These are phyloP conservation scores for Gossypium herbaceum DNA, from an alignment of 345 rosid genomes.

Conservation along the genomic window DNA sequence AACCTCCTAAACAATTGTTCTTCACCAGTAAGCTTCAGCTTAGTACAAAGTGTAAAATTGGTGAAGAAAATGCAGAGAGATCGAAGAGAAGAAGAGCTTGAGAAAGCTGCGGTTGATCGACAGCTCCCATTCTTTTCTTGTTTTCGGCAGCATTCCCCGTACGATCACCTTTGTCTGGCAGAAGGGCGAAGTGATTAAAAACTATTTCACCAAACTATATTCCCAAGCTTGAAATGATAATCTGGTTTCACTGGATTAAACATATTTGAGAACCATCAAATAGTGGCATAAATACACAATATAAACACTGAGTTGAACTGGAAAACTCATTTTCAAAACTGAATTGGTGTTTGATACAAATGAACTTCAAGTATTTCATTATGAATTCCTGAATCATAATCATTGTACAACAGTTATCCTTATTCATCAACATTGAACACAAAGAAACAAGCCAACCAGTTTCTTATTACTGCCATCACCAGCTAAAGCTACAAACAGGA, in stretches of 20 bases:
- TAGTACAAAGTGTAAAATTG: background rate
- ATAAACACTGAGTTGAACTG: background rate
- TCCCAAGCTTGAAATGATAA: background rate
- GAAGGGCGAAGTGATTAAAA: background rate
- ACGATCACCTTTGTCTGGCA: slow-evolving; percentile 20
- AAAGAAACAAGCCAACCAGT: background rate
- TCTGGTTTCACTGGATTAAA: background rate
- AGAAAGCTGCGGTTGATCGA: slow-evolving; percentile 54
- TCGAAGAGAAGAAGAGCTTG: slow-evolving; percentile 43
- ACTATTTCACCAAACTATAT: background rate
- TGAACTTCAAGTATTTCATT: background rate
- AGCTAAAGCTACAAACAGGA: background rate
- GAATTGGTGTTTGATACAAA: background rate
- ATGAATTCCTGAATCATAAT: background rate
- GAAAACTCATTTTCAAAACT: background rate
- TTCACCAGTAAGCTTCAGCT: background rate
- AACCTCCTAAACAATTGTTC: slow-evolving; percentile 44
- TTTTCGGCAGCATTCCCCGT: slow-evolving; percentile 51
- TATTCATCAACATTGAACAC: background rate
- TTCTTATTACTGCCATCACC: background rate
- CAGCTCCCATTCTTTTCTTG: slow-evolving; percentile 76
- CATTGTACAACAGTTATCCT: background rate
- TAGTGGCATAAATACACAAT: background rate
- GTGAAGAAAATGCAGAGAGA: background rate
- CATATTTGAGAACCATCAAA: background rate